These are phyloP conservation scores for Gnetum montanum DNA, from an alignment of 75 land plant species.

Conservation along the genomic window DNA sequence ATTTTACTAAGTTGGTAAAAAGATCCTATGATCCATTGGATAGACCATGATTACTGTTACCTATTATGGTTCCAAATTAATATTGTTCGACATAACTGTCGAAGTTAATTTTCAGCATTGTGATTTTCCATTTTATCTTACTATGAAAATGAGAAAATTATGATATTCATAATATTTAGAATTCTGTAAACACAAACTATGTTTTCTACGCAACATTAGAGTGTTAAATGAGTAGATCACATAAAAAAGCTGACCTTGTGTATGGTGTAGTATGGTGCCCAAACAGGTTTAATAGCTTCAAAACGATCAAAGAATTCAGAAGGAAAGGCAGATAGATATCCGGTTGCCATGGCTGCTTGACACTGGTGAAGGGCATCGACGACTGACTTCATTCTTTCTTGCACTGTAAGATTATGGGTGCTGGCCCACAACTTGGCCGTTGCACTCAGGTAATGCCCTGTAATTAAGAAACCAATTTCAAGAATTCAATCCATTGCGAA, in stretches of 20 bases:
- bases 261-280: slow-evolving; percentile 95
- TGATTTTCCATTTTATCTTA: too few relatives aligned
- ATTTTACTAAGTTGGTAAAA: too few relatives aligned
- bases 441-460: slow-evolving; percentile 96
- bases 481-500: too few relatives aligned
- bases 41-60: too few relatives aligned
- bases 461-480: background rate
- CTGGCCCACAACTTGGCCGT: slow-evolving; percentile 89
- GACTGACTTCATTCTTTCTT: slow-evolving; percentile 49
- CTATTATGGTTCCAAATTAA: too few relatives aligned
- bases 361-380: slow-evolving; percentile 57
- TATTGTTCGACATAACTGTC: too few relatives aligned
- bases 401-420: slow-evolving; percentile 52
- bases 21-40: too few relatives aligned
- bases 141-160: too few relatives aligned
- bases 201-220: background rate
- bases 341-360: slow-evolving; percentile 65
- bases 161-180: too few relatives aligned
- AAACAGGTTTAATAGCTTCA: slow-evolving; percentile 68
- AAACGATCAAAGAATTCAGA: slow-evolving; percentile 77
- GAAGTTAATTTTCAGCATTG: too few relatives aligned
- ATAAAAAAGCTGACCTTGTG: slow-evolving; percentile 85
- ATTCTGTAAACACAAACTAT: too few relatives aligned
- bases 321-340: slow-evolving; percentile 95
- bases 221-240: background rate